Conservation (phyloP, 2,329 filamentous ascomycete species). For the Tolypocladium ophioglossoides region DNA sequence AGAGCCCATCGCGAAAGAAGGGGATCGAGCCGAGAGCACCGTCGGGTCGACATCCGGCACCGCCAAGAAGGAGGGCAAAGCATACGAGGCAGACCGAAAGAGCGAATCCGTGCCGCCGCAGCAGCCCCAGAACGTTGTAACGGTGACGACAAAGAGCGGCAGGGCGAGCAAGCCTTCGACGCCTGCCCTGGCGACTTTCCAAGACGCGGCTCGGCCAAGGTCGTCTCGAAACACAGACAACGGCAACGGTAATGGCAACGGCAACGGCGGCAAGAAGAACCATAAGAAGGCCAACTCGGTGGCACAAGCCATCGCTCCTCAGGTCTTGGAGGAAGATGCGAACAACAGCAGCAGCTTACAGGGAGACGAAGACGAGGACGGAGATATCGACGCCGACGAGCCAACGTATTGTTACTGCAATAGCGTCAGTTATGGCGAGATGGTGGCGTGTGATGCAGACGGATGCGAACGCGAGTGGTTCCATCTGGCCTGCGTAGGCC, state of each 20-base stretch:
- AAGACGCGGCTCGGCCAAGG: constrained; percentile 44
- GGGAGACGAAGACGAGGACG: constrained; percentile 28
- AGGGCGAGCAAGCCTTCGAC: constrained; percentile 58
- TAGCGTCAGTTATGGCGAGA: constrained; percentile 70
- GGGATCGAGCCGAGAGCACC: constrained; percentile 16
- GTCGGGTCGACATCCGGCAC: constrained; percentile 15
- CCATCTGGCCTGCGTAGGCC: constrained; percentile 69
- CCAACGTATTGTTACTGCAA: constrained; percentile 73
- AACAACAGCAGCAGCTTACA: constrained; percentile 31
- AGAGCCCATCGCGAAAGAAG: constrained; percentile 23
- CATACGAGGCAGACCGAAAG: constrained; percentile 25
- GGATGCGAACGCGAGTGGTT: constrained; percentile 73
- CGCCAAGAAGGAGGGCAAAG: constrained; percentile 32
- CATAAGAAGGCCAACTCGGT: constrained; percentile 46
- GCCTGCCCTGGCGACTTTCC: constrained; percentile 48
- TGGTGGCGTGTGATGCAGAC: constrained; percentile 71
- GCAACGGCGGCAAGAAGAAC: constrained; percentile 37
- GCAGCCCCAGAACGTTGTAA: constrained; percentile 25
- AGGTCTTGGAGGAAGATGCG: constrained; percentile 22
- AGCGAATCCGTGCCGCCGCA: constrained; percentile 35
- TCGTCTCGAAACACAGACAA: constrained; percentile 37
- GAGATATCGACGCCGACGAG: constrained; percentile 59
- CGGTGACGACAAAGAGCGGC: constrained; percentile 54
- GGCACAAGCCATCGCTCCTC: constrained; percentile 24
- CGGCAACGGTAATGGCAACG: constrained; percentile 19